A percentile compares a stretch with the other conserved stretches of the same genome.
phyloP scores from a whole-genome alignment of 192 early-diverging fungal genomes.

The Rhizophagus clarus region DNA sequence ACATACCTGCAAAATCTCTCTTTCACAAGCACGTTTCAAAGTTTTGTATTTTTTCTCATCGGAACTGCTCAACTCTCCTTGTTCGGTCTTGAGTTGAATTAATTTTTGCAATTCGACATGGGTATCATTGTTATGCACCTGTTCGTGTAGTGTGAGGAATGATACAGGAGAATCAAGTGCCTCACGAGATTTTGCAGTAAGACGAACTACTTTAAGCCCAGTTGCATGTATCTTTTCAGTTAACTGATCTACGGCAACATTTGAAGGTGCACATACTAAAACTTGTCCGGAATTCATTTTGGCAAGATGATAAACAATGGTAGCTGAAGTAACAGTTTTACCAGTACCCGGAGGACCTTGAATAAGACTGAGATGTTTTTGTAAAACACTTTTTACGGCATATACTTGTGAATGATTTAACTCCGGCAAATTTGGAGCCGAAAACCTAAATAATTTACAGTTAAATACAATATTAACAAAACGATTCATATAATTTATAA shows the following conservation, averaged over 20 bases:
- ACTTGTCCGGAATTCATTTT: conserved; percentile 88
- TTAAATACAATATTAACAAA: background rate
- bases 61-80: conserved; percentile 86
- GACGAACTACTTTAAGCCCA: conserved; percentile 91
- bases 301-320: conserved; percentile 96
- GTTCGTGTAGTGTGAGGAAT: conserved; percentile 94
- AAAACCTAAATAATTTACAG: conserved; percentile 51
- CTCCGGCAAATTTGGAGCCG: conserved; percentile 92
- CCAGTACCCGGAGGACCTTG: conserved; percentile 98
- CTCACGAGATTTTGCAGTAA: conserved; percentile 92
- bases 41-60: conserved; percentile 88
- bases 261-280: conserved; percentile 98
- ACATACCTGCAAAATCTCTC: conserved; percentile 80
- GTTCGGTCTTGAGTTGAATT: conserved; percentile 81
- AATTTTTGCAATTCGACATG: conserved; percentile 93
- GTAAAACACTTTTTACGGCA: conserved; percentile 92
- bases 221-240: conserved; percentile 96
- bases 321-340: conserved; percentile 97
- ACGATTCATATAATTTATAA: background rate
- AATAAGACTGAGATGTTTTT: conserved; percentile 90
- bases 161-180: conserved; percentile 93
- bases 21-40: conserved; percentile 84
- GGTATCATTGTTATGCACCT: conserved; percentile 94
- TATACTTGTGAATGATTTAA: conserved; percentile 96
- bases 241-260: conserved; percentile 98